Base-by-base conservation (phyloP, 148 eudicot species). In the Mesembryanthemum crystallinum region DNA sequence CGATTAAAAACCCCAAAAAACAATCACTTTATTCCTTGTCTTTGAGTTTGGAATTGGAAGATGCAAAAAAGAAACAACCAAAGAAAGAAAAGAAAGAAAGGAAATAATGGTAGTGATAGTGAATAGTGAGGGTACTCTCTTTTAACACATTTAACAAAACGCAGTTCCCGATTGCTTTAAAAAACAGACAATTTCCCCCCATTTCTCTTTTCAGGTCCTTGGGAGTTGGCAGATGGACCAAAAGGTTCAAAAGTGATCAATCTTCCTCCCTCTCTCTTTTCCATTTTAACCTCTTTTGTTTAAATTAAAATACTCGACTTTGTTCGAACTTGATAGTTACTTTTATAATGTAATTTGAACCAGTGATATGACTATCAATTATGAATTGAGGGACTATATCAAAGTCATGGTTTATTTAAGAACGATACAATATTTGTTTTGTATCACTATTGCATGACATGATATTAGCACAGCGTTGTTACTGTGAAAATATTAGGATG, bases 161-260 rank as follows among this genome's bases (percentile, higher is more conserved):
- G 87, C 87, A 87, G 78, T 84, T 81, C 86, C 85, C 87, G 76
- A 86, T 79, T 82, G 79, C 86, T 81, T 84, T 83, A 73, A 20
- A n/a, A 57, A 79, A 86, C 68, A 75, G 82, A 64, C 52, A 82
- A 70, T 76, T 60, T 67, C 83, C 86, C 82, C 84, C 66, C 85
- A 37, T 78, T 42, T 78, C 77, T 79, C 86, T 84, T 86, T 87
- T 81, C 78, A 78, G 81, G 76, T 75, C 78, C 81, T 80, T 77
- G 80, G 80, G 71, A 66, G 76, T 80, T 81, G 72, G 67, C 69
- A 72, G 24, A 71, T 68, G 85, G 82, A 67, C 82, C 85, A 71
- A 72, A 76, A 75, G 85, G 82, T 61, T 80, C 85, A 71, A 72
- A 79, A 75, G 81, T 45, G 77, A 60, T 45, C 25, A 59, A 65